Evolutionary conservation across 352 stramenopile species (phyloP), one percentile per base, ranked within the genome.

Genomic region (Blastocystis sp.): DNA sequence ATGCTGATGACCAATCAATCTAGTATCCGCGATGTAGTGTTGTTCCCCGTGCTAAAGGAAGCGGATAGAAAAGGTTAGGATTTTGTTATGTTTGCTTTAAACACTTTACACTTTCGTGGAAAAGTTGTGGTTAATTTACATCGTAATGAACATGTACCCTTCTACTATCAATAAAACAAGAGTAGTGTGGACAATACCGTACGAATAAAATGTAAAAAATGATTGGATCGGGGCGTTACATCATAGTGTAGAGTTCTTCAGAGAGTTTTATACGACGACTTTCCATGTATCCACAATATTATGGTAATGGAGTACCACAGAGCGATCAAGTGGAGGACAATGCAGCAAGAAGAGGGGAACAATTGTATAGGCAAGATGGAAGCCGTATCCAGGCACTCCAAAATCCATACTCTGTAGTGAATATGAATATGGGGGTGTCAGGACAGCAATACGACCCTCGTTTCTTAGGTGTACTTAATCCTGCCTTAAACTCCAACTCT

Each of bases 1-100:
- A 98, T 98, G 96, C 94, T 98, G 89, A 91, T 98, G 82, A 97
- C 95, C 66, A 97, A 98, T 91, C 94, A 92, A 34, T 91, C 92
- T 13, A 94, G 92, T 20, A 97, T 97, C 91, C 92, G 94, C 43
- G 94, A 97, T 91, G 94, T 97, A 20, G 94, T 97, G 89, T 92
- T 93, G 13, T 97, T 97, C 82, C 94, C 94, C 39, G 90, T 96
- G n/a, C 90, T 97, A 79, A 75, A 87, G n/a, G 26, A 8, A 77
- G 23, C 29, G 3, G 50, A 55, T 15, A 45, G 29, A 34, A 56
- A 77, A 55, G 20, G 56, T 26, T 29, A 47, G 23, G 4, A 23
- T 53, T 34, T 34, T 1, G 29, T 34, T 34, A 34, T 34, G 29
- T 34, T 34, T 34, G 29, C 1, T 34, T 34, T 34, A 34, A 34